phyloP scores from a whole-genome alignment of 2,329 filamentous ascomycete species.

The Monosporascus sp. region DNA sequence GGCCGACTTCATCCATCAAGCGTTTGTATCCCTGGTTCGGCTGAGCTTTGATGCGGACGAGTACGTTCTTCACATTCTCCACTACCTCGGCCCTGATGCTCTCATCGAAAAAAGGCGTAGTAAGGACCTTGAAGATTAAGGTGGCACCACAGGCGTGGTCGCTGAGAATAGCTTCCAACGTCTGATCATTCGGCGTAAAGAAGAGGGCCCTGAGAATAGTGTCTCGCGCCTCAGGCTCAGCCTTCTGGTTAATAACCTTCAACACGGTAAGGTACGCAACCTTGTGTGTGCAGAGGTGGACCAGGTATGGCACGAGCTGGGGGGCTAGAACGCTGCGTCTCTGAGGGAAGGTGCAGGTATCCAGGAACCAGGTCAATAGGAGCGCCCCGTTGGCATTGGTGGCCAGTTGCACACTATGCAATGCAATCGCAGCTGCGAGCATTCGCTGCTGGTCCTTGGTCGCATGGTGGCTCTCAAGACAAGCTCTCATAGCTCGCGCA shows the following conservation, averaged over 20 bases:
- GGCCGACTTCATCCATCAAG: slow-evolving; percentile 94
- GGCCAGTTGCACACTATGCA: slow-evolving; percentile 92
- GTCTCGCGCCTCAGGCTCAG: slow-evolving; percentile 87
- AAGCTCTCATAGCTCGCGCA: slow-evolving; percentile 92
- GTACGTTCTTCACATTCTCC: slow-evolving; percentile 85
- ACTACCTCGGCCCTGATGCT: slow-evolving; percentile 81
- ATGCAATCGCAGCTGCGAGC: slow-evolving; percentile 89
- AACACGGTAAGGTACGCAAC: slow-evolving; percentile 95
- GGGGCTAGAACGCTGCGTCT: slow-evolving; percentile 89
- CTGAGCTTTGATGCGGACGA: slow-evolving; percentile 86
- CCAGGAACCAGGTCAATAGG: slow-evolving; percentile 93
- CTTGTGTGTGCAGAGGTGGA: slow-evolving; percentile 96
- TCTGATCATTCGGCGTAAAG: slow-evolving; percentile 81
- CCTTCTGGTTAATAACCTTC: slow-evolving; percentile 97
- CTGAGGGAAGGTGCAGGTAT: slow-evolving; percentile 93
- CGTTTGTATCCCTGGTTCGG: slow-evolving; percentile 96
- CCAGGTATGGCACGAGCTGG: slow-evolving; percentile 84
- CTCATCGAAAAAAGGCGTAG: slow-evolving; percentile 96
- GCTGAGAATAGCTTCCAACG: slow-evolving; percentile 82
- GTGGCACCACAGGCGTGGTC: slow-evolving; percentile 92
- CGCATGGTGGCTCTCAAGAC: slow-evolving; percentile 90
- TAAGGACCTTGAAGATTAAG: slow-evolving; percentile 96
- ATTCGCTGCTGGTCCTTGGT: slow-evolving; percentile 94
- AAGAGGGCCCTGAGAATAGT: slow-evolving; percentile 86
- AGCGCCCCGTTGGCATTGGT: slow-evolving; percentile 95